A percentile compares a stretch with the other conserved stretches of the same genome.
Evolutionary conservation across 495 filamentous ascomycete species (phyloP).

Genomic region (Penicillium crystallinum): DNA sequence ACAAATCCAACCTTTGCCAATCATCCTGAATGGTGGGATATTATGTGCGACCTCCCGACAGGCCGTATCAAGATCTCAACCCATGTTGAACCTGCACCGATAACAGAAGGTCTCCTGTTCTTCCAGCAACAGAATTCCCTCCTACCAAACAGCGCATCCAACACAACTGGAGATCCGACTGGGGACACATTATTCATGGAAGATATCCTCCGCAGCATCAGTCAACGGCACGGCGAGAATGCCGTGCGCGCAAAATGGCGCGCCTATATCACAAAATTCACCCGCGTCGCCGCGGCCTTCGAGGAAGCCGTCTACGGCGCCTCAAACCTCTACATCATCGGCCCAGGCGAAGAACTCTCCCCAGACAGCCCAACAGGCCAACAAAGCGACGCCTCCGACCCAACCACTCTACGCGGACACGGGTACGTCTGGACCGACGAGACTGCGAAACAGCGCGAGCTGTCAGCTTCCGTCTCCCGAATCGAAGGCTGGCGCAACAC

Average conservation of each 20-base stretch:
- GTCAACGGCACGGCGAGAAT: constrained; percentile 79
- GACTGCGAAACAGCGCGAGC: constrained; percentile 68
- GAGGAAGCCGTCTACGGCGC: constrained; percentile 93
- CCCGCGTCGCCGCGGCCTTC: constrained; percentile 84
- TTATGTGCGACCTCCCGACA: constrained; percentile 87
- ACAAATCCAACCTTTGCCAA: constrained; percentile 95
- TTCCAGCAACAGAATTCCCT: constrained; percentile 76
- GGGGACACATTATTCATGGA: constrained; percentile 90
- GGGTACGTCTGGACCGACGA: constrained; percentile 95
- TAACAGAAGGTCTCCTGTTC: constrained; percentile 75
- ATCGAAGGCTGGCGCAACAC: constrained; percentile 97
- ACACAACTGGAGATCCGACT: constrained; percentile 59
- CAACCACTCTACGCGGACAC: constrained; percentile 67
- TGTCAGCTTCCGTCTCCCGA: constrained; percentile 80
- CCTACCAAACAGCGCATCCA: constrained; percentile 43
- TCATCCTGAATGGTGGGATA: constrained; percentile 97
- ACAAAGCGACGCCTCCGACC: constrained; percentile 43
- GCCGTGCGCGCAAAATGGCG: constrained; percentile 88
- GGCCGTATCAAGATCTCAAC: constrained; percentile 91
- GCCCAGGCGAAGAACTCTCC: constrained; percentile 45
- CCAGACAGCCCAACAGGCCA: constrained; percentile 46
- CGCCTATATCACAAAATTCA: constrained; percentile 85
- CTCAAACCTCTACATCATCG: constrained; percentile 82
- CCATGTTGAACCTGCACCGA: constrained; percentile 66
- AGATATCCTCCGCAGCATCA: constrained; percentile 74